Percentiles rank a stretch among this genome's conserved stretches.
Conservation (phyloP, 108 stramenopile species). For the Cyclotella atomus region DNA sequence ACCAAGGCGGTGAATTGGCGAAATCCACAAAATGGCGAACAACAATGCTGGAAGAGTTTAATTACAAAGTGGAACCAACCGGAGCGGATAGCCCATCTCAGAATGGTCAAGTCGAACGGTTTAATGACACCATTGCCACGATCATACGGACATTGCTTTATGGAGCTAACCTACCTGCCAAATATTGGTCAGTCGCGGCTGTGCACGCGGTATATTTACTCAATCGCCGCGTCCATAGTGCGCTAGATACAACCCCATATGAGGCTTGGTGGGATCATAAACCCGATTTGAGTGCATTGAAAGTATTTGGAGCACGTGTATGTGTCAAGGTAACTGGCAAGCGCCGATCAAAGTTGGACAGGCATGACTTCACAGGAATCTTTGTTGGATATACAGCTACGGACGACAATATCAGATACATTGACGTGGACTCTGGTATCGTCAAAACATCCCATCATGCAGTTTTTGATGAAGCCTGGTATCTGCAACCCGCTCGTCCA, state of each 20-base stretch:
- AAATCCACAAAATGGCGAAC: not conserved
- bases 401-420: slow-evolving; percentile 7
- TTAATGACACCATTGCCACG: not conserved
- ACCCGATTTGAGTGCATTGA: not conserved
- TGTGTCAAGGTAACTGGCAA: slow-evolving; percentile 10
- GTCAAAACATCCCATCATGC: slow-evolving; percentile 16
- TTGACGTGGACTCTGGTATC: slow-evolving; percentile 8
- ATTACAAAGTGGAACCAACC: not conserved
- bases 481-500: slow-evolving; percentile 7
- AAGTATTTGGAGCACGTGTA: slow-evolving; percentile 16
- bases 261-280: slow-evolving; percentile 5
- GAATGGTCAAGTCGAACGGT: not conserved
- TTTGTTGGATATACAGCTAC: slow-evolving; percentile 9
- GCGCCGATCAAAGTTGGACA: not conserved
- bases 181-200: slow-evolving; percentile 1
- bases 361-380: slow-evolving; percentile 8
- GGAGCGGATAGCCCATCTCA: slow-evolving; percentile 6
- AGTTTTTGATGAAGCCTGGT: slow-evolving; percentile 32
- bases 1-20: slow-evolving; percentile 9
- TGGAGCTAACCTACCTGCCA: not conserved
- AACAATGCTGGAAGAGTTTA: not conserved
- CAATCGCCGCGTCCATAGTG: not conserved
- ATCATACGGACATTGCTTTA: not conserved
- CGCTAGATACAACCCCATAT: not conserved
- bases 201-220: not conserved